Percentiles rank a stretch among this genome's conserved stretches.
These are phyloP conservation scores for Allodekkera sacchari DNA, from an alignment of 805 yeast genomes.

Conservation along the genomic window DNA sequence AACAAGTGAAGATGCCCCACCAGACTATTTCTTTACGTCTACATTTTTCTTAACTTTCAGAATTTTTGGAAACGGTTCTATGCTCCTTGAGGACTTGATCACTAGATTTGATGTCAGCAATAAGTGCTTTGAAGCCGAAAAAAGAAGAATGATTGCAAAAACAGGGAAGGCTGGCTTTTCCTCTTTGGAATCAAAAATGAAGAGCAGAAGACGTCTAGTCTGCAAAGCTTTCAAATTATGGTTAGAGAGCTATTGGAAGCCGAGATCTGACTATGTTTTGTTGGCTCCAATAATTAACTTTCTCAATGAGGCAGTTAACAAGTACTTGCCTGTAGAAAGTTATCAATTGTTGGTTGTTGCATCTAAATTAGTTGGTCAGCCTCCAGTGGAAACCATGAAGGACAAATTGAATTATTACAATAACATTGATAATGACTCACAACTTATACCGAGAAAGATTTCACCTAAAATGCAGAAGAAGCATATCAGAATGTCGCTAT, in stretches of 20 bases:
- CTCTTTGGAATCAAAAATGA: conserved; percentile 35
- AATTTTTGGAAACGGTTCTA: conserved; percentile 58
- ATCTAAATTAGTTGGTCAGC: conserved; percentile 48
- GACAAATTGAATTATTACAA: conserved; percentile 25
- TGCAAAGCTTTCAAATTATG: conserved; percentile 68
- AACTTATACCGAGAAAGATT: conserved; percentile 47
- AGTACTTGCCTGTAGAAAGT: conserved; percentile 55
- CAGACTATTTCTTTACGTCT: conserved; percentile 60
- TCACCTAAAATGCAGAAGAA: conserved; percentile 26
- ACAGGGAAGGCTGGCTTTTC: conserved; percentile 26
- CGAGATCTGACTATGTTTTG: conserved; percentile 46
- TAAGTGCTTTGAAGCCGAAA: conserved; percentile 22
- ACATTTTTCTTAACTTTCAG: conserved; percentile 74
- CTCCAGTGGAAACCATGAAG: conserved; percentile 36
- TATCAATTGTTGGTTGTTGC: conserved; percentile 54
- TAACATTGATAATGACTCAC: conserved; percentile 30
- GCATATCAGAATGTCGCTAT: conserved; percentile 19
- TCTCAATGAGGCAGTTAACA: conserved; percentile 68
- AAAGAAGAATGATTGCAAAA: conserved; percentile 3
- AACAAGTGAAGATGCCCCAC: conserved; percentile 57
- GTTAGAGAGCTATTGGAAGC: conserved; percentile 88
- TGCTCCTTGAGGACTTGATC: conserved; percentile 60
- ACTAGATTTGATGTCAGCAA: conserved; percentile 51
- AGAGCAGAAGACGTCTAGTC: conserved; percentile 58
- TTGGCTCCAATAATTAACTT: conserved; percentile 69